Percentiles rank a stretch among this genome's conserved stretches.
phyloP scores from a whole-genome alignment of 176 grass and related monocot species.

The Oropetium thomaeum region DNA sequence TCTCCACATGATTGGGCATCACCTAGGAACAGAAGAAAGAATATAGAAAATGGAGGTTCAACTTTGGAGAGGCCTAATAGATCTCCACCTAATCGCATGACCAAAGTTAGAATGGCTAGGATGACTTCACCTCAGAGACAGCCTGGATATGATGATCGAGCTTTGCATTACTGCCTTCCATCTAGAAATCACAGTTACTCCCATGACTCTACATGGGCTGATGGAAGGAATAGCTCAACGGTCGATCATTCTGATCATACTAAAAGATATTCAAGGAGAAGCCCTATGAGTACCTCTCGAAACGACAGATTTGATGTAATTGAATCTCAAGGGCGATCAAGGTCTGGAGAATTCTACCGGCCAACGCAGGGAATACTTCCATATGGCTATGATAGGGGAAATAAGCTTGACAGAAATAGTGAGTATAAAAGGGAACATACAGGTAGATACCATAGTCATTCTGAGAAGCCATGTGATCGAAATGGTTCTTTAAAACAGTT shows the following conservation, averaged over 20 bases:
- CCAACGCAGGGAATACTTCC: slow-evolving; percentile 47
- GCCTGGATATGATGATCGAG: slow-evolving; percentile 55
- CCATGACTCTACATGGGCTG: slow-evolving; percentile 65
- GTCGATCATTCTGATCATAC: slow-evolving; percentile 52
- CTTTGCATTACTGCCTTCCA: slow-evolving; percentile 40
- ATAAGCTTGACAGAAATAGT: slow-evolving; percentile 40
- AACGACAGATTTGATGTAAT: slow-evolving; percentile 44
- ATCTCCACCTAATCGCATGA: slow-evolving; percentile 51
- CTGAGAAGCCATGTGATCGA: slow-evolving; percentile 49
- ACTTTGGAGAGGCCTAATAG: slow-evolving; percentile 51
- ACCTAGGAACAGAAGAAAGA: slow-evolving; percentile 52
- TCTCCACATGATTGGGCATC: slow-evolving; percentile 78
- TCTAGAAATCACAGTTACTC: slow-evolving; percentile 48
- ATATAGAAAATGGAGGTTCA: slow-evolving; percentile 41
- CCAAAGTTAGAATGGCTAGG: slow-evolving; percentile 44
- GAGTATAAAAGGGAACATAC: slow-evolving; percentile 46
- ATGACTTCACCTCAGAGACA: slow-evolving; percentile 56
- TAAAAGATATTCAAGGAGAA: slow-evolving; percentile 54
- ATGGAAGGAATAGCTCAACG: slow-evolving; percentile 59
- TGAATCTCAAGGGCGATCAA: slow-evolving; percentile 46
- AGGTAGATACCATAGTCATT: slow-evolving; percentile 44
- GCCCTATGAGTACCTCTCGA: slow-evolving; percentile 34
- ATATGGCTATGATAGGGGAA: slow-evolving; percentile 52
- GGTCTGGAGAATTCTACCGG: slow-evolving; percentile 50
- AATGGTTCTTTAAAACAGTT: slow-evolving; percentile 45